phyloP scores from a whole-genome alignment of 352 stramenopile genomes.

The Phytophthora megakarya region DNA sequence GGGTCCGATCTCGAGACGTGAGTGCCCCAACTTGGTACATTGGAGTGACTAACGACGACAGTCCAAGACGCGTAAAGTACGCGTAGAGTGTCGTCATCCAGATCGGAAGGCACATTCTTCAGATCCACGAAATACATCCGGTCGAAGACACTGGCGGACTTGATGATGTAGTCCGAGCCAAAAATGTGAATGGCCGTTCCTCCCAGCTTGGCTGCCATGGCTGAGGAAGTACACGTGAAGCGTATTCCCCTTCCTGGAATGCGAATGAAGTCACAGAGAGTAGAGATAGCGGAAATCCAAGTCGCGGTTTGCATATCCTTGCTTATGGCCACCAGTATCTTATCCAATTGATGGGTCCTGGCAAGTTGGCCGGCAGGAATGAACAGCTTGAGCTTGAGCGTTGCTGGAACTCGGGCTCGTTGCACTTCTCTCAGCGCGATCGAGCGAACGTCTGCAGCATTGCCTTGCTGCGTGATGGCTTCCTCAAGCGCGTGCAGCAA shows the following conservation, averaged over 20 bases:
- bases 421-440: conserved; percentile 2
- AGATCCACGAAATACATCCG: no score
- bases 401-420: no score
- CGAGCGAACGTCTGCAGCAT: background rate
- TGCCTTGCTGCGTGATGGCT: background rate
- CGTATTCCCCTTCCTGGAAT: no score
- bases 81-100: conserved; percentile 3
- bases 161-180: conserved; percentile 7
- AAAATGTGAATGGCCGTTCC: conserved; percentile 2
- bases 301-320: no score
- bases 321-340: no score
- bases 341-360: no score
- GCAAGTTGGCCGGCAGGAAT: no score
- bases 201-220: conserved; percentile 3
- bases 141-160: background rate
- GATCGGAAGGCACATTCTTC: no score
- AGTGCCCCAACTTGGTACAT: conserved; percentile 8
- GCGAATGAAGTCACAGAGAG: conserved; percentile 7
- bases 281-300: background rate
- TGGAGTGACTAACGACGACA: background rate
- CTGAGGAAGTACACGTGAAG: conserved; percentile 8
- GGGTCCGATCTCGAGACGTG: conserved; percentile 5
- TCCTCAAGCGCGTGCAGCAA: background rate
- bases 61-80: background rate
- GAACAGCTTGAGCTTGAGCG: no score